A percentile compares a stretch with the other conserved stretches of the same genome.
phyloP scores from a whole-genome alignment of 2,329 filamentous ascomycete genomes.

The Rutstroemia sp. region DNA sequence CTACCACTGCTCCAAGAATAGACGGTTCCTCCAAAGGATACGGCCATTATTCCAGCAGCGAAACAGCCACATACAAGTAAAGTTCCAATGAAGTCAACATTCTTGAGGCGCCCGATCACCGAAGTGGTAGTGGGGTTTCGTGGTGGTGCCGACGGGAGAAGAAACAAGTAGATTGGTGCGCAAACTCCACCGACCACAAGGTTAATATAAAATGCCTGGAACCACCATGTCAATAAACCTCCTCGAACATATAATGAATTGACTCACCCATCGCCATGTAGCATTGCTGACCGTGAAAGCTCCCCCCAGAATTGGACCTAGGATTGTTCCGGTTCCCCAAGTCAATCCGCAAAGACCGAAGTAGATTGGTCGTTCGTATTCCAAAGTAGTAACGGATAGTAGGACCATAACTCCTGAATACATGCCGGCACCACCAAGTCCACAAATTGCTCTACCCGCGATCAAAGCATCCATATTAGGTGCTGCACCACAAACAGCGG shows the following conservation, averaged over 20 bases:
- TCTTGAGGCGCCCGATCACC: not conserved
- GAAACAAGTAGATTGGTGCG: not conserved
- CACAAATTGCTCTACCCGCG: slow-evolving; percentile 35
- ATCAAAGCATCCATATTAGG: slow-evolving; percentile 36
- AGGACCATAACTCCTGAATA: slow-evolving; percentile 40
- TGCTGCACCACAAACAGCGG: slow-evolving; percentile 24
- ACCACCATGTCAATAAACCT: not conserved
- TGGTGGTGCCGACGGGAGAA: not conserved
- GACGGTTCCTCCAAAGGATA: not conserved
- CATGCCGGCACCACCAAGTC: slow-evolving; percentile 31
- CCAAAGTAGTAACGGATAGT: slow-evolving; percentile 32
- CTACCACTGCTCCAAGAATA: slow-evolving; percentile 1
- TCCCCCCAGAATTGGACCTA: not conserved
- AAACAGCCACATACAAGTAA: slow-evolving; percentile 9
- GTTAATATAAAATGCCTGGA: not conserved
- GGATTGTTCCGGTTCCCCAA: not conserved
- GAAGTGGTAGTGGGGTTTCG: no score
- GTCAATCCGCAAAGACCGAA: not conserved
- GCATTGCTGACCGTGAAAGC: not conserved
- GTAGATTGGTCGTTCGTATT: slow-evolving; percentile 30
- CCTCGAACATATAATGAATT: no score
- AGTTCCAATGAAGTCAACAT: slow-evolving; percentile 30
- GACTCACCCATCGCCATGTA: not conserved
- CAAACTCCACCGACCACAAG: not conserved
- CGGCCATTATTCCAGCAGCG: not conserved